phyloP scores from a whole-genome alignment of 2,329 filamentous ascomycete genomes.

The Colletotrichum sp. region DNA sequence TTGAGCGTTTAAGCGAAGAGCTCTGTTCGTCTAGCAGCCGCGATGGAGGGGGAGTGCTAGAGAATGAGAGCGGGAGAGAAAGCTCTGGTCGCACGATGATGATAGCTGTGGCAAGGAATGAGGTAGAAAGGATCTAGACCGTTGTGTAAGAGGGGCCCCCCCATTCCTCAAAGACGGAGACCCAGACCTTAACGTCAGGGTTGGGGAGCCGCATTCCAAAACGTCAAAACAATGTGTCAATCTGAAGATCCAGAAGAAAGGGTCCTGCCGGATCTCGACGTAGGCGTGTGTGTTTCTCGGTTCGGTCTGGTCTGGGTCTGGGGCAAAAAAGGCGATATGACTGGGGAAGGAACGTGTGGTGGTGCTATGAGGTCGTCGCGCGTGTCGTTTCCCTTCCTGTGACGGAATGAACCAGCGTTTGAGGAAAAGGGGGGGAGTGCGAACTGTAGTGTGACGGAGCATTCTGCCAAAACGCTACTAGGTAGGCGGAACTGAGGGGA shows the following conservation, averaged over 20 bases:
- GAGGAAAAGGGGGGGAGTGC: neutral
- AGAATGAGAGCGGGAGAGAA: neutral
- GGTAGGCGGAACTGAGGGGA: neutral
- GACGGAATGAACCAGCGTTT: slow-evolving; percentile 20
- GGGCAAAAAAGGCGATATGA: neutral
- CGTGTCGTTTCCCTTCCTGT: slow-evolving; percentile 13
- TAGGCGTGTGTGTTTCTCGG: neutral
- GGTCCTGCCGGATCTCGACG: neutral
- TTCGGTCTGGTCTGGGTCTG: neutral
- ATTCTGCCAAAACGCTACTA: slow-evolving; percentile 13
- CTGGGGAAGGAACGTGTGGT: neutral
- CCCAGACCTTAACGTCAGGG: neutral
- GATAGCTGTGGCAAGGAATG: slow-evolving; percentile 9
- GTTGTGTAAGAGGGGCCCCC: neutral
- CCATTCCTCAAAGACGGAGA: neutral
- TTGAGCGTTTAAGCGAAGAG: neutral
- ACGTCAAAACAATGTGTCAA: neutral
- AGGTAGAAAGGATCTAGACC: neutral
- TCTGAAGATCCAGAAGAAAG: slow-evolving; percentile 6
- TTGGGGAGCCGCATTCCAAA: slow-evolving; percentile 10
- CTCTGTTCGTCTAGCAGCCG: neutral
- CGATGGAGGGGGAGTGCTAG: neutral
- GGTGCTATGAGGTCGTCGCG: slow-evolving; percentile 18
- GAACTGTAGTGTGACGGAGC: slow-evolving; percentile 2
- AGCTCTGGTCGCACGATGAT: slow-evolving; percentile 1